phyloP scores from a whole-genome alignment of 139 green algal genomes.

The Tetradesmus obliquus region DNA sequence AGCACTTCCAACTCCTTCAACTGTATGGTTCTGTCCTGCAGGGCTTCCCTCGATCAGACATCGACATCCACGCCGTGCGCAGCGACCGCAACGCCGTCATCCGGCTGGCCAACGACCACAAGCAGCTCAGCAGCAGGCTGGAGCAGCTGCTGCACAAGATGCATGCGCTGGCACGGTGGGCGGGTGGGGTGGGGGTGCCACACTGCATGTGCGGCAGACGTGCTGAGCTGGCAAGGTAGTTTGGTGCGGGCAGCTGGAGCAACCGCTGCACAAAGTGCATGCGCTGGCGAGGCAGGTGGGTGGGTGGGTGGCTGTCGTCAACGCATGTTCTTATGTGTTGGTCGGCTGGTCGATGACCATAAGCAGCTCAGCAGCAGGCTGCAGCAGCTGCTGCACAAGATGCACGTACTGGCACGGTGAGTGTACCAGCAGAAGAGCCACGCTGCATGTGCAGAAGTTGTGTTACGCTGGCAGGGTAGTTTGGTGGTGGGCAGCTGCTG shows the following conservation, averaged over 20 bases:
- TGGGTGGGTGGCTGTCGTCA: neutral
- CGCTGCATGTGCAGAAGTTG: neutral
- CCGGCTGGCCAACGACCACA: slow-evolving; percentile 87
- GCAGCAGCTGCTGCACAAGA: slow-evolving; percentile 66
- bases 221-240: neutral
- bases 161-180: slow-evolving; percentile 57
- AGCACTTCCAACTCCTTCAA: neutral
- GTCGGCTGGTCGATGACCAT: slow-evolving; percentile 84
- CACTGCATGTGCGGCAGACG: neutral
- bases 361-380: slow-evolving; percentile 74
- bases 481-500: neutral
- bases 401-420: slow-evolving; percentile 63
- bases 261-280: neutral
- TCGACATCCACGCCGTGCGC: slow-evolving; percentile 78
- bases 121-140: slow-evolving; percentile 69
- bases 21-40: slow-evolving; percentile 43
- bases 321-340: no score
- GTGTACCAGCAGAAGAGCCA: neutral
- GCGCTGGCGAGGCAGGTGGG: neutral
- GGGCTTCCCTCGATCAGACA: slow-evolving; percentile 84
- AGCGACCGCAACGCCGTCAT: slow-evolving; percentile 74
- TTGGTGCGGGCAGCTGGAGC: neutral
- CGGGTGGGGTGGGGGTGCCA: no score
- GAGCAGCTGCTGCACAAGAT: slow-evolving; percentile 71
- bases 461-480: neutral